Conservation (phyloP, 305 asterid species). For the Striga hermonthica region DNA sequence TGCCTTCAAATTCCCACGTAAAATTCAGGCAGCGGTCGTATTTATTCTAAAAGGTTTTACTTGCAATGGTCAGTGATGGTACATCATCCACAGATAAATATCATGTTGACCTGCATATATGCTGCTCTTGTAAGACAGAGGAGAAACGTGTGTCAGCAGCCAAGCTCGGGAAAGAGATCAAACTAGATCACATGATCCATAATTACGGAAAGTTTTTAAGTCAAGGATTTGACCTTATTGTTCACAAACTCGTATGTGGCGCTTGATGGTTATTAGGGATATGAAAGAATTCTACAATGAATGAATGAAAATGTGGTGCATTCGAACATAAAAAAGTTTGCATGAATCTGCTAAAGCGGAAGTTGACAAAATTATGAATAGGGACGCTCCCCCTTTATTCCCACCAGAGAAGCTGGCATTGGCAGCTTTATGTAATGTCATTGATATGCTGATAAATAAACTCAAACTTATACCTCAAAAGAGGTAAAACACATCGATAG, state of each 20-base stretch:
- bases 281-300: slow-evolving; percentile 48
- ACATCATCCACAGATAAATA: slow-evolving; percentile 81
- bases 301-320: slow-evolving; percentile 31
- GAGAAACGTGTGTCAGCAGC: slow-evolving; percentile 97
- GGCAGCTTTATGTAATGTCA: slow-evolving; percentile 64
- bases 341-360: slow-evolving; percentile 67
- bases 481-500: slow-evolving; percentile 93
- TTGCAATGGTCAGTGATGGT: slow-evolving; percentile 97
- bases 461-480: slow-evolving; percentile 67
- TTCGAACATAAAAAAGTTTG: slow-evolving; percentile 40
- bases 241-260: slow-evolving; percentile 86
- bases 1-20: slow-evolving; percentile 91
- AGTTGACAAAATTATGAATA: slow-evolving; percentile 80
- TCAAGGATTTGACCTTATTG: slow-evolving; percentile 88
- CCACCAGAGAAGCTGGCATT: slow-evolving; percentile 92
- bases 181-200: slow-evolving; percentile 16
- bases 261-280: slow-evolving; percentile 73
- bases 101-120: slow-evolving; percentile 95
- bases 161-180: slow-evolving; percentile 69
- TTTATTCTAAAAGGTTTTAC: slow-evolving; percentile 88
- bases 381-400: slow-evolving; percentile 78
- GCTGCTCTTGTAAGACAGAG: slow-evolving; percentile 89
- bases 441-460: slow-evolving; percentile 70
- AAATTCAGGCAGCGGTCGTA: slow-evolving; percentile 90
- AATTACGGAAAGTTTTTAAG: slow-evolving; percentile 87